A percentile compares a stretch with the other conserved stretches of the same genome.
These are phyloP conservation scores for Colletotrichum paranaense DNA, from an alignment of 2,329 filamentous ascomycete species.

Conservation along the genomic window DNA sequence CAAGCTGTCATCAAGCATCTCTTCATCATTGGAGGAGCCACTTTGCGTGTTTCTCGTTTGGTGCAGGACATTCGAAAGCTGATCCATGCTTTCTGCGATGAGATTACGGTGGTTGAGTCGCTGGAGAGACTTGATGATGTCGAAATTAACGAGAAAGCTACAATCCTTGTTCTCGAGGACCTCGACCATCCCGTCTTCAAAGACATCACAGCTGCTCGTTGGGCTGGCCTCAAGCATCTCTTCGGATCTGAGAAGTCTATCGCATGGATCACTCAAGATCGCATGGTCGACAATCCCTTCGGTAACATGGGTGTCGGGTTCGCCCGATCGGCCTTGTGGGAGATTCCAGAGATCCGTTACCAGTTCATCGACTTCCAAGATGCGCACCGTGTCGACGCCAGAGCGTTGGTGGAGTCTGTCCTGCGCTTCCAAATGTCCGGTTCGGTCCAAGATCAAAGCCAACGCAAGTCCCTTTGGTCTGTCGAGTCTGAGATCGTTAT, in stretches of 20 bases:
- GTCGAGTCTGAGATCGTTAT: slow-evolving; percentile 11
- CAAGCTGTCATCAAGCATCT: slow-evolving; percentile 9
- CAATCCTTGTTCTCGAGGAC: slow-evolving; percentile 2
- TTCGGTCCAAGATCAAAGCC: background rate
- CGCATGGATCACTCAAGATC: slow-evolving; percentile 21
- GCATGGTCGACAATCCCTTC: slow-evolving; percentile 34
- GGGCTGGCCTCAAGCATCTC: slow-evolving; percentile 5
- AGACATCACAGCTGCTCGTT: slow-evolving; percentile 46
- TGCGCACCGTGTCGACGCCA: background rate
- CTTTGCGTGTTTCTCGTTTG: background rate
- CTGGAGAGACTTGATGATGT: background rate
- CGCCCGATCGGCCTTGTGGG: slow-evolving; percentile 17
- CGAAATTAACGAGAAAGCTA: background rate
- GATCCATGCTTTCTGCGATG: background rate
- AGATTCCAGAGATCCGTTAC: slow-evolving; percentile 15
- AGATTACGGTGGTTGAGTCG: background rate
- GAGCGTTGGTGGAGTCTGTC: background rate
- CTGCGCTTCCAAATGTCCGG: background rate
- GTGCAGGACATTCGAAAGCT: background rate
- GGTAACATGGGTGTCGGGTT: slow-evolving; percentile 35
- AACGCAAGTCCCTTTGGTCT: background rate
- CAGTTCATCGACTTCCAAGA: slow-evolving; percentile 30
- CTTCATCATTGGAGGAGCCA: slow-evolving; percentile 3
- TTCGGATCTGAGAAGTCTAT: slow-evolving; percentile 2
- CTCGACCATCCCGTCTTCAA: slow-evolving; percentile 40